Percentiles rank a stretch among this genome's conserved stretches.
These are phyloP conservation scores for Suillus luteus DNA, from an alignment of 768 basidiomycete genomes.

Conservation along the genomic window DNA sequence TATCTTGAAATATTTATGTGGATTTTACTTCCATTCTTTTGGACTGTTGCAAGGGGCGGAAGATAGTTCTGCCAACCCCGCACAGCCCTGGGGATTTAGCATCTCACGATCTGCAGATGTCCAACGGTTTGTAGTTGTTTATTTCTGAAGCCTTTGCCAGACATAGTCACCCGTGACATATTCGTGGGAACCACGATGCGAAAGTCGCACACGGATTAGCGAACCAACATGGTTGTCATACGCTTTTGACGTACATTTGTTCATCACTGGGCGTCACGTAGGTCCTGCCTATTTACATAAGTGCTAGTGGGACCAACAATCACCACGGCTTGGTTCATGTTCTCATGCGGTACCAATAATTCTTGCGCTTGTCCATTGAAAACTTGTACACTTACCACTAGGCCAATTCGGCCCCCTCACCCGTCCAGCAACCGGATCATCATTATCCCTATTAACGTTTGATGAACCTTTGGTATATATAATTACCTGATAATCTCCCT, in stretches of 20 bases:
- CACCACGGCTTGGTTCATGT: no score
- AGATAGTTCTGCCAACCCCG: not conserved
- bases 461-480: slow-evolving; percentile 11
- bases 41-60: not conserved
- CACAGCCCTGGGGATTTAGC: not conserved
- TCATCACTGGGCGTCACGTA: no score
- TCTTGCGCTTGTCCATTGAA: not conserved
- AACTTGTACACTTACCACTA: no score
- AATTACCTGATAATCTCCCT: slow-evolving; percentile 15
- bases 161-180: slow-evolving; percentile 6
- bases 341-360: not conserved
- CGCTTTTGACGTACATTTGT: no score
- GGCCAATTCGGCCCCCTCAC: not conserved
- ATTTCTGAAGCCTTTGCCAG: slow-evolving; percentile 20
- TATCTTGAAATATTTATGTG: not conserved
- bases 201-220: not conserved
- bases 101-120: not conserved
- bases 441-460: not conserved
- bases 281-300: not conserved
- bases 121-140: slow-evolving; percentile 14
- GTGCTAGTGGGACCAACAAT: not conserved
- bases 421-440: slow-evolving; percentile 5
- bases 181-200: not conserved
- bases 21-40: not conserved
- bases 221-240: not conserved